Evolutionary conservation across 148 eudicot species (phyloP), one percentile per base, ranked within the genome.

Genomic region (Nyssa sinensis): DNA sequence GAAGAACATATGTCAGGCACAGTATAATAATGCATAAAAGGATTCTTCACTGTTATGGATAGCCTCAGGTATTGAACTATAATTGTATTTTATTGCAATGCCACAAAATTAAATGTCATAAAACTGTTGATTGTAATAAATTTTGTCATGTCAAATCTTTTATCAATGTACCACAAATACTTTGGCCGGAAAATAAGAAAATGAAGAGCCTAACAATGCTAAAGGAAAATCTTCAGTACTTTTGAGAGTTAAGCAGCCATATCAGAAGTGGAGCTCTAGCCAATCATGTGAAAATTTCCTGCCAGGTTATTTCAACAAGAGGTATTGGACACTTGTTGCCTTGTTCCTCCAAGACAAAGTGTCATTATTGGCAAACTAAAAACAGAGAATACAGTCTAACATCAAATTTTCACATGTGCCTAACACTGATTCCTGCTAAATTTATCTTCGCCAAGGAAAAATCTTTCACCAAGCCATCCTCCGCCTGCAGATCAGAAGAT

Each of bases 81-180:
- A 21, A 29, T 64, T 64, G 35, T 8, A 64, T 64, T 64, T 64
- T 49, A 49, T 19, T 49, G 16, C 57, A 49, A 7, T n/a, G n/a
- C n/a, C 57, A 0, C 0, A 2, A 17, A 11, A 71, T 23, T 24
- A 33, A 24, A 8, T 24, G 21, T 49, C 21, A 13, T 23, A 49
- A 25, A 27, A 37, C n/a, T 1, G 4, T 3, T 51, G 25, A 55
- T 11, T 49, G 3, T 49, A 70, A 31, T 33, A 57, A 31, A 21
- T 69, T 17, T 11, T 32, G 57, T 13, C 37, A 70, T 28, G 53
- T 51, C 73, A 53, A 11, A 8, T 49, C 14, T 25, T n/a, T 33
- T 68, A 47, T 5, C 8, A 10, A 67, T 69, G 72, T 70, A n/a
- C 29, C 44, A 57, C 44, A 70, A 57, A 34, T 13, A 57, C 63